A percentile compares a stretch with the other conserved stretches of the same genome.
These are phyloP conservation scores for Meyerozyma elateridarum DNA, from an alignment of 1,139 yeast genomes.

Conservation along the genomic window DNA sequence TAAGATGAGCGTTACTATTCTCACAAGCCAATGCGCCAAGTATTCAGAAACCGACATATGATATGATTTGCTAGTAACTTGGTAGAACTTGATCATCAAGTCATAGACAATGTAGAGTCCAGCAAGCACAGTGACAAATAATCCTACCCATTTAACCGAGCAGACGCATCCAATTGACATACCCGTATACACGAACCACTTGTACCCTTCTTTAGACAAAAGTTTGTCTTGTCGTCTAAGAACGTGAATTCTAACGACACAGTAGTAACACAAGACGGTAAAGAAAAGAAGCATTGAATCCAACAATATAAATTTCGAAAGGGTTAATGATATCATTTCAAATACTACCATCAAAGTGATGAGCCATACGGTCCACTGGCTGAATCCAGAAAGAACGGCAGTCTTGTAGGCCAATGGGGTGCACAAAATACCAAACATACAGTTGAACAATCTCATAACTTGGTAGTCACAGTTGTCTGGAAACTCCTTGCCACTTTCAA, in stretches of 20 bases:
- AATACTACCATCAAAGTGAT: slow-evolving; percentile 81
- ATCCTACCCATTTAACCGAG: slow-evolving; percentile 94
- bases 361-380: slow-evolving; percentile 81
- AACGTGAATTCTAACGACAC: slow-evolving; percentile 38
- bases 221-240: slow-evolving; percentile 33
- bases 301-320: slow-evolving; percentile 86
- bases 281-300: slow-evolving; percentile 96
- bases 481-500: slow-evolving; percentile 79
- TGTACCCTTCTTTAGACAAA: slow-evolving; percentile 41
- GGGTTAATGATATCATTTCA: slow-evolving; percentile 82
- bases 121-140: slow-evolving; percentile 75
- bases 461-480: slow-evolving; percentile 87
- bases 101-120: slow-evolving; percentile 85
- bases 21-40: slow-evolving; percentile 62
- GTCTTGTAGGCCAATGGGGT: slow-evolving; percentile 94
- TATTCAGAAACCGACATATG: slow-evolving; percentile 36
- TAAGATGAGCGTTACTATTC: slow-evolving; percentile 63
- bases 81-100: slow-evolving; percentile 60
- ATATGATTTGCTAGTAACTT: slow-evolving; percentile 27
- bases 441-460: slow-evolving; percentile 91
- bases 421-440: slow-evolving; percentile 81
- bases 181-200: slow-evolving; percentile 68
- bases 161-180: slow-evolving; percentile 86
- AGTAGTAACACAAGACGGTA: slow-evolving; percentile 44
- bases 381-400: slow-evolving; percentile 78